phyloP scores from a whole-genome alignment of 345 rosid genomes.

The Euphorbia peplus region DNA sequence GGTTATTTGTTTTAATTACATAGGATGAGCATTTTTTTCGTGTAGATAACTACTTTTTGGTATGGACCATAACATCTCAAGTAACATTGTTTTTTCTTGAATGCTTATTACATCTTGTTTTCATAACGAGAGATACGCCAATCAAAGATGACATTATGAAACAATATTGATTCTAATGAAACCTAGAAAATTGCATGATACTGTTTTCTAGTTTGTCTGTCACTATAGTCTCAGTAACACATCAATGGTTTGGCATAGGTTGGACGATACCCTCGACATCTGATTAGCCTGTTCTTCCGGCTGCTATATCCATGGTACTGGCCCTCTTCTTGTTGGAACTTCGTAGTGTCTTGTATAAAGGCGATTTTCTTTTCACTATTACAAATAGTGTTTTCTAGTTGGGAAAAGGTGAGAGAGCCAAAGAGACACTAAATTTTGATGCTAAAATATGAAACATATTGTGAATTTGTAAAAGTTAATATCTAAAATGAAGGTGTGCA shows the following conservation, averaged over 20 bases:
- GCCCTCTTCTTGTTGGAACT: conserved; percentile 99
- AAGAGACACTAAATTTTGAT: conserved; percentile 26
- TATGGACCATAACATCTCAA: not conserved
- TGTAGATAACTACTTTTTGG: not conserved
- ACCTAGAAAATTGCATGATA: not conserved
- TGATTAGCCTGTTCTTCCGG: conserved; percentile 91
- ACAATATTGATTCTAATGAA: not conserved
- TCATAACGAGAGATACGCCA: not conserved
- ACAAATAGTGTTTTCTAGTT: conserved; percentile 48
- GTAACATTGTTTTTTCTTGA: not conserved
- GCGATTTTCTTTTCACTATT: conserved; percentile 50
- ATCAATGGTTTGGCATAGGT: conserved; percentile 49
- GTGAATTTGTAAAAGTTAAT: not conserved
- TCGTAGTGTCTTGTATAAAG: conserved; percentile 61
- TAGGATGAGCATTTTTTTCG: not conserved
- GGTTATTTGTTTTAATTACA: not conserved
- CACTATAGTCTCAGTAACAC: not conserved
- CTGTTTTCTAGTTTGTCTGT: not conserved
- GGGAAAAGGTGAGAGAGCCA: conserved; percentile 47
- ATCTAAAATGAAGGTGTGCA: not conserved
- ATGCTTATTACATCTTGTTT: not conserved
- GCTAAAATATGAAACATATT: not conserved
- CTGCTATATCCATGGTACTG: conserved; percentile 96
- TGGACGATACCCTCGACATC: conserved; percentile 85
- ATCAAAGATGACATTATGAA: not conserved